Percentiles rank a stretch among this genome's conserved stretches.
Conservation (phyloP, 768 basidiomycete species). For the Pleurotus djamor region DNA sequence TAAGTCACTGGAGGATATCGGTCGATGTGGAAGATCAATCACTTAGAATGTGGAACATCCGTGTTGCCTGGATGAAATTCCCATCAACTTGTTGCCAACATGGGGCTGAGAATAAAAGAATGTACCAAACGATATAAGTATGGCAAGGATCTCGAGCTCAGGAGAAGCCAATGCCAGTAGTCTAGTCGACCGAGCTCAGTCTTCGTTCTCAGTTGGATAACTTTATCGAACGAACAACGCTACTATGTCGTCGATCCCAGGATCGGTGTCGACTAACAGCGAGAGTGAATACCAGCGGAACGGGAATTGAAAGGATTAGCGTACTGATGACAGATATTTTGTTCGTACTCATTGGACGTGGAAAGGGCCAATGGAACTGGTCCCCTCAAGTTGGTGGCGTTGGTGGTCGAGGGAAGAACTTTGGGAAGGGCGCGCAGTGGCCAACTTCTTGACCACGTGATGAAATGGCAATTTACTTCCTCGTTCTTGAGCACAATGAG, state of each 20-base stretch:
- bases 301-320: constrained; percentile 14
- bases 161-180: constrained; percentile 80
- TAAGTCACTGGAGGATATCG: background rate
- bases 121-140: constrained; percentile 73
- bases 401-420: too few species aligned
- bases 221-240: constrained; percentile 57
- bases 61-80: constrained; percentile 58
- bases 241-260: constrained; percentile 80
- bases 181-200: constrained; percentile 28
- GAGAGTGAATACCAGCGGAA: background rate
- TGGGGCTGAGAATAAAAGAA: background rate
- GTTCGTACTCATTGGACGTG: constrained; percentile 3
- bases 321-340: constrained; percentile 68
- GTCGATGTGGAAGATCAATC: constrained; percentile 18
- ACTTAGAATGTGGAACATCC: constrained; percentile 61
- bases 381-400: too few species aligned
- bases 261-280: constrained; percentile 75
- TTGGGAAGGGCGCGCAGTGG: too few species aligned
- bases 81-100: background rate
- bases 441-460: background rate
- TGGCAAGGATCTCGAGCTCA: constrained; percentile 77
- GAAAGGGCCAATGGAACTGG: too few species aligned
- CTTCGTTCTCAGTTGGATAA: background rate
- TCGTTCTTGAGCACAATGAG: background rate
- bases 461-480: background rate